phyloP scores from a whole-genome alignment of 75 land plant genomes.

The Sequoia sempervirens region DNA sequence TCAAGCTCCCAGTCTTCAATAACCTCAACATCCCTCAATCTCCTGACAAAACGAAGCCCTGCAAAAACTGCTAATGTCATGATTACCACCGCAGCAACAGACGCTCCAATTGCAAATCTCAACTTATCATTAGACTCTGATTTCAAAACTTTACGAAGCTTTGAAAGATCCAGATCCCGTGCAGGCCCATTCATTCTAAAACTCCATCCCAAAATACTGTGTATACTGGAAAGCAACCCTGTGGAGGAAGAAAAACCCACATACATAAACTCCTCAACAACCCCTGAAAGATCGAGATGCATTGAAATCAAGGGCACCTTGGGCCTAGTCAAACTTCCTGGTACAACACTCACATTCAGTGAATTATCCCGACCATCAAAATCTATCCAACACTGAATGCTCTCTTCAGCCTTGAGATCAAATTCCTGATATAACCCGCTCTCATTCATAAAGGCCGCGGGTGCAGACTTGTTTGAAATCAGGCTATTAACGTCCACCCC shows the following conservation, averaged over 20 bases:
- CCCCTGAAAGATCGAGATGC: constrained; percentile 11
- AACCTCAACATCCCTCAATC: not conserved
- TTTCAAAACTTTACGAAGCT: not conserved
- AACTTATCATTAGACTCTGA: not conserved
- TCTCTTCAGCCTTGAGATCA: constrained; percentile 12
- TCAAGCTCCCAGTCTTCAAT: constrained; percentile 23
- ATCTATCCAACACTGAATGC: constrained; percentile 24
- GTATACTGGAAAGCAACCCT: constrained; percentile 15
- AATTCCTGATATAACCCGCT: not conserved
- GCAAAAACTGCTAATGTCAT: not conserved
- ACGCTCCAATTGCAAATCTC: not conserved
- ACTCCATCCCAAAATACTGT: constrained; percentile 28
- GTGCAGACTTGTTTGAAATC: constrained; percentile 26
- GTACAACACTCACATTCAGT: constrained; percentile 19
- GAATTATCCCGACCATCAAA: constrained; percentile 10
- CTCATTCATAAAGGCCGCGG: constrained; percentile 23
- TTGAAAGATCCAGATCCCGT: constrained; percentile 4
- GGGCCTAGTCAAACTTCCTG: constrained; percentile 10
- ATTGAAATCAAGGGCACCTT: constrained; percentile 15
- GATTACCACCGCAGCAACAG: not conserved
- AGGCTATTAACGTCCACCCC: constrained; percentile 52
- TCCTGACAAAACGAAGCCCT: not conserved
- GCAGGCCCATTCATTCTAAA: constrained; percentile 25
- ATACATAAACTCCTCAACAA: constrained; percentile 22
- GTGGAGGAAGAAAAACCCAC: constrained; percentile 44